These are phyloP conservation scores for Albugo laibachii DNA, from an alignment of 352 stramenopile species.

Conservation along the genomic window DNA sequence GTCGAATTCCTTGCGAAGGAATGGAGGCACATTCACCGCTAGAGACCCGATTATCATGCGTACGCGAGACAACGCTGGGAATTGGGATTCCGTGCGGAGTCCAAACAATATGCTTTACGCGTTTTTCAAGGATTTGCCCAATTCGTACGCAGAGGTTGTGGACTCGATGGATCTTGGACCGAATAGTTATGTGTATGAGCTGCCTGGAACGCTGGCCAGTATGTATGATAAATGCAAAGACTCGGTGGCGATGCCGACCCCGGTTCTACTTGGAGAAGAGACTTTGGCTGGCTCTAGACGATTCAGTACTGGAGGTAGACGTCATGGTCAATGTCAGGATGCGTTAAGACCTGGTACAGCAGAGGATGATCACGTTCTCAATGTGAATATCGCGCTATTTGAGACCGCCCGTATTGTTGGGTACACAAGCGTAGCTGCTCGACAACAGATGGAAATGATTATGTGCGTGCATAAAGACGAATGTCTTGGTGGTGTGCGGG, in stretches of 20 bases:
- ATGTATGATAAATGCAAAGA: constrained; percentile 26
- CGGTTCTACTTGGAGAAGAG: too few relatives aligned
- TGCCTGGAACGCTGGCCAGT: constrained; percentile 20
- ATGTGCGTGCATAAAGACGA: constrained; percentile 28
- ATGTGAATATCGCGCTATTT: constrained; percentile 26
- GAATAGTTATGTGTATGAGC: constrained; percentile 42
- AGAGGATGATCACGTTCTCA: constrained; percentile 9
- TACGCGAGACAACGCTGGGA: constrained; percentile 3
- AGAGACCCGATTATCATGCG: constrained; percentile 15
- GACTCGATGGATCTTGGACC: constrained; percentile 25
- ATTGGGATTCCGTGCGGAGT: constrained; percentile 17
- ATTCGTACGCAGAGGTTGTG: constrained; percentile 18
- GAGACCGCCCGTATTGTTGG: constrained; percentile 22
- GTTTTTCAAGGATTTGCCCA: constrained; percentile 43
- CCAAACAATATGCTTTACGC: constrained; percentile 23
- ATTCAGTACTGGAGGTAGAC: too few relatives aligned
- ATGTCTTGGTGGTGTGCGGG: constrained; percentile 20
- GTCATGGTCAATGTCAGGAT: too few relatives aligned
- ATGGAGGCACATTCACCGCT: constrained; percentile 4
- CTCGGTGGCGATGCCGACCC: too few relatives aligned
- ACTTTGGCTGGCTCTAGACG: background rate
- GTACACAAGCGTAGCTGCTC: constrained; percentile 16
- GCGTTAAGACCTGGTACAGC: too few relatives aligned
- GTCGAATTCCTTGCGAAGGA: constrained; percentile 11
- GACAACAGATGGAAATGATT: constrained; percentile 31